Percentiles rank a stretch among this genome's conserved stretches.
Evolutionary conservation across 2,329 filamentous ascomycete genomes (phyloP).

Genomic region (Epichloe gansuensis): DNA sequence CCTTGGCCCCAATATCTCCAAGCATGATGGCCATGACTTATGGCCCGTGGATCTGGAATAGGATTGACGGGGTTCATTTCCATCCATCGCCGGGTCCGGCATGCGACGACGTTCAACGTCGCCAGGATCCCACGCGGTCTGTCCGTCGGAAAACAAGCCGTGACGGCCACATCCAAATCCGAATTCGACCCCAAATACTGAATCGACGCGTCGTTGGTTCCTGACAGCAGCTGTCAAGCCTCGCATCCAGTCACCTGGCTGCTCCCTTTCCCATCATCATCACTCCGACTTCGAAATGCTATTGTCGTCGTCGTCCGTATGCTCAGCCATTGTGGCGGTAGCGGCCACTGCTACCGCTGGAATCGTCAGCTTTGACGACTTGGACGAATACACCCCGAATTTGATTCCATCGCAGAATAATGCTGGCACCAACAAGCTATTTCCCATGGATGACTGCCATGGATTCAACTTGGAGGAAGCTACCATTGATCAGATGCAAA

Average conservation of each 20-base stretch:
- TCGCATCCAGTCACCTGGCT: neutral
- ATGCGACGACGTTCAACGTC: neutral
- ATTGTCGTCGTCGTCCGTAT: neutral
- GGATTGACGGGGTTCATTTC: neutral
- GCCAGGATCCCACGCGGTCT: neutral
- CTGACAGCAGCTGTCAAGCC: neutral
- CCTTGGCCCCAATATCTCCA: neutral
- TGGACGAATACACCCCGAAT: slow-evolving; percentile 14
- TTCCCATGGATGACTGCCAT: slow-evolving; percentile 51
- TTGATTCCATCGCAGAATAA: slow-evolving; percentile 24
- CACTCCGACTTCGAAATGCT: neutral
- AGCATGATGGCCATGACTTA: neutral
- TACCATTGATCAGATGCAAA: slow-evolving; percentile 54
- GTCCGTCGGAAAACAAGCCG: neutral
- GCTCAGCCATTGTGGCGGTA: slow-evolving; percentile 1
- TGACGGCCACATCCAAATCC: neutral
- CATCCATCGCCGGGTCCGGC: neutral
- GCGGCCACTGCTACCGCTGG: slow-evolving; percentile 2
- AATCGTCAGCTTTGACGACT: slow-evolving; percentile 2
- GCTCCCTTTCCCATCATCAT: neutral
- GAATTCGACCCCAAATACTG: too few relatives aligned
- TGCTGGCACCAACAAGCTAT: slow-evolving; percentile 27
- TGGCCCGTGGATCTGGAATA: neutral
- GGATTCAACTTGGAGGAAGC: slow-evolving; percentile 53
- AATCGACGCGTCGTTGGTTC: neutral